A percentile compares a stretch with the other conserved stretches of the same genome.
Evolutionary conservation across 345 rosid genomes (phyloP).

Genomic region (Streptanthus diversifolius): DNA sequence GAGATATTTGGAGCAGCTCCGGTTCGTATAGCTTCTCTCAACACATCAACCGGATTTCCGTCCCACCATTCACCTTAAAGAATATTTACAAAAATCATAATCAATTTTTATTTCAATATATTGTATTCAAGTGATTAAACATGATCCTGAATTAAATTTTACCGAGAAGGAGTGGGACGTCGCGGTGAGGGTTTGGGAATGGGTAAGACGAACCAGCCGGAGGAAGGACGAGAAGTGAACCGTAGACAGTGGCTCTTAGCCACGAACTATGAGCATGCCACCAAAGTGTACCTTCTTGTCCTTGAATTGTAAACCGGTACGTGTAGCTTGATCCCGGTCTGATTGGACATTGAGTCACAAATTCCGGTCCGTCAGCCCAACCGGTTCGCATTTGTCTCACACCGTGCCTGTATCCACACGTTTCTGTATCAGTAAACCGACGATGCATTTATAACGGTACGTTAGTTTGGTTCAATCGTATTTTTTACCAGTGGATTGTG

Average conservation of each 20-base stretch:
- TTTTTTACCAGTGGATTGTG: slow-evolving; percentile 81
- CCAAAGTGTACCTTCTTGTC: slow-evolving; percentile 95
- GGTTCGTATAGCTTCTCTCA: slow-evolving; percentile 59
- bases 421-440: neutral
- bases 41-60: slow-evolving; percentile 75
- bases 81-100: slow-evolving; percentile 5
- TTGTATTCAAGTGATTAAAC: neutral
- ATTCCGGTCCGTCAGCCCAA: slow-evolving; percentile 98
- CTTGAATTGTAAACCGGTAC: slow-evolving; percentile 80
- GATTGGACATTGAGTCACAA: slow-evolving; percentile 91
- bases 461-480: neutral
- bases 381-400: slow-evolving; percentile 78
- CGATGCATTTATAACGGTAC: neutral
- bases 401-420: slow-evolving; percentile 64
- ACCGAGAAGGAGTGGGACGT: slow-evolving; percentile 82
- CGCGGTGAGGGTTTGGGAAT: slow-evolving; percentile 65
- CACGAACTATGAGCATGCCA: slow-evolving; percentile 99
- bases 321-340: slow-evolving; percentile 86
- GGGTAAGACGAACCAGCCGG: slow-evolving; percentile 70
- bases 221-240: slow-evolving; percentile 72
- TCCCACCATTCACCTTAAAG: slow-evolving; percentile 96
- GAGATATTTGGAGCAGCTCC: slow-evolving; percentile 76
- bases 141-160: neutral
- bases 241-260: slow-evolving; percentile 96
- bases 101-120: neutral